Conservation (phyloP, 192 early-diverging fungal species). For the Coemansia sp. region DNA sequence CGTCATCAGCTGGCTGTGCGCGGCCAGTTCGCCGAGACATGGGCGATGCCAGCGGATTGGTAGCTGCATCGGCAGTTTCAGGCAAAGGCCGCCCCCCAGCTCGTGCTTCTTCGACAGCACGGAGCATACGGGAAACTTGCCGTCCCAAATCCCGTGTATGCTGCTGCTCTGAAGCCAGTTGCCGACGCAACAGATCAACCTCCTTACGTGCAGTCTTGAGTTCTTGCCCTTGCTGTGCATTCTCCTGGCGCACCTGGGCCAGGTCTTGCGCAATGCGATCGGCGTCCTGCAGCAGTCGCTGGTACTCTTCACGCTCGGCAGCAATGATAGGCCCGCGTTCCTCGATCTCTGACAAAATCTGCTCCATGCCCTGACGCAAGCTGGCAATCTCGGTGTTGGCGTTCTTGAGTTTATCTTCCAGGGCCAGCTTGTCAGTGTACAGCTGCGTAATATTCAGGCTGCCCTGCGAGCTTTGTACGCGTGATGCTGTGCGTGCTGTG, state of each 20-base stretch:
- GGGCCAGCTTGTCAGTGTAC: conserved; percentile 58
- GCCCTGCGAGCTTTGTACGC: conserved; percentile 42
- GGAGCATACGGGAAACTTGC: conserved; percentile 57
- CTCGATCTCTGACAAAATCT: conserved; percentile 60
- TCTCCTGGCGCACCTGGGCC: conserved; percentile 39
- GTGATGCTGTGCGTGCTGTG: conserved; percentile 55
- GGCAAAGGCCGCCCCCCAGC: conserved; percentile 49
- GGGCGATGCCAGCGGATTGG: conserved; percentile 24
- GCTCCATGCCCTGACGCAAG: conserved; percentile 57
- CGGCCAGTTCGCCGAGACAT: conserved; percentile 12
- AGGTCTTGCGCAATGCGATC: conserved; percentile 56
- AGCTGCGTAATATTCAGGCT: conserved; percentile 64
- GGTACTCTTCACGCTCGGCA: conserved; percentile 58
- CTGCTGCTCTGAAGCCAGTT: conserved; percentile 49
- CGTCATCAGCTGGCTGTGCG: conserved; percentile 14
- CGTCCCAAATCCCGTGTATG: conserved; percentile 58
- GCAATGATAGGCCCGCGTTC: conserved; percentile 60
- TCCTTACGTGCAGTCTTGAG: conserved; percentile 39
- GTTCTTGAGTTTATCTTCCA: conserved; percentile 52
- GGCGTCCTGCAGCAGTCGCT: conserved; percentile 52
- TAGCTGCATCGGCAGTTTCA: conserved; percentile 11
- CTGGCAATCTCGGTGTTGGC: conserved; percentile 53
- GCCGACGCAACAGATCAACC: conserved; percentile 47
- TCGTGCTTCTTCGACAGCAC: conserved; percentile 55
- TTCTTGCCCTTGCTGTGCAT: conserved; percentile 20